Conservation (phyloP, 1,284 basidiomycete species). For the Rhodofomes roseus region DNA sequence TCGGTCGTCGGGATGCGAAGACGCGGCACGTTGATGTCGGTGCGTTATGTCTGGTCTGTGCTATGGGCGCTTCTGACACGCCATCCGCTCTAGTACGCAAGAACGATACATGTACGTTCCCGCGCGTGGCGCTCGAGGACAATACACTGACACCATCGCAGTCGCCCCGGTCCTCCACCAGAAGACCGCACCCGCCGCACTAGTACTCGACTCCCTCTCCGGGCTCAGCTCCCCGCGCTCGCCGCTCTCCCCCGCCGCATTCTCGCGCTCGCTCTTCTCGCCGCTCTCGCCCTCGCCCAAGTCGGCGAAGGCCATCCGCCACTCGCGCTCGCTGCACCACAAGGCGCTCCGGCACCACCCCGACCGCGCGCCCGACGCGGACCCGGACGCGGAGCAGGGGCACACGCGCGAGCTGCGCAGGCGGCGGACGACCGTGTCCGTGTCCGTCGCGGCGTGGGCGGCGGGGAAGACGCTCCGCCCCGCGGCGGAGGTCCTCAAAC, state of each 20-base stretch:
- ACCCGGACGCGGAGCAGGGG: neutral
- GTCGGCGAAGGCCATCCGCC: neutral
- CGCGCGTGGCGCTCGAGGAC: neutral
- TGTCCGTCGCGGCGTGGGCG: neutral
- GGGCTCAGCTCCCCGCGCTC: neutral
- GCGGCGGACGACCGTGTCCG: neutral
- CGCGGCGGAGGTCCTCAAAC: neutral
- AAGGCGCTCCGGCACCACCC: neutral
- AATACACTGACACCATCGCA: neutral
- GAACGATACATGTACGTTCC: conserved; percentile 9
- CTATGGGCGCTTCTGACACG: neutral
- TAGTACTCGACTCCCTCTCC: neutral
- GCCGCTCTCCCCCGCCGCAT: neutral
- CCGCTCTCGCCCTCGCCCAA: neutral
- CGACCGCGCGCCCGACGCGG: neutral
- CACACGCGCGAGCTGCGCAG: neutral
- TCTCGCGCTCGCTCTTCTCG: neutral
- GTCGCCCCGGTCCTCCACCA: neutral
- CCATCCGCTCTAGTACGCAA: conserved; percentile 8
- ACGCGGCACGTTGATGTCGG: conserved; percentile 10
- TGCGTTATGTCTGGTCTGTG: neutral
- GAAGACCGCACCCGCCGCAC: neutral
- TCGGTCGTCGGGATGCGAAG: conserved; percentile 30
- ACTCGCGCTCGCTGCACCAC: neutral
- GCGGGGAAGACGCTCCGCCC: neutral